Conservation (phyloP, 2,329 filamentous ascomycete genomes). For the Colletotrichum sp. region DNA sequence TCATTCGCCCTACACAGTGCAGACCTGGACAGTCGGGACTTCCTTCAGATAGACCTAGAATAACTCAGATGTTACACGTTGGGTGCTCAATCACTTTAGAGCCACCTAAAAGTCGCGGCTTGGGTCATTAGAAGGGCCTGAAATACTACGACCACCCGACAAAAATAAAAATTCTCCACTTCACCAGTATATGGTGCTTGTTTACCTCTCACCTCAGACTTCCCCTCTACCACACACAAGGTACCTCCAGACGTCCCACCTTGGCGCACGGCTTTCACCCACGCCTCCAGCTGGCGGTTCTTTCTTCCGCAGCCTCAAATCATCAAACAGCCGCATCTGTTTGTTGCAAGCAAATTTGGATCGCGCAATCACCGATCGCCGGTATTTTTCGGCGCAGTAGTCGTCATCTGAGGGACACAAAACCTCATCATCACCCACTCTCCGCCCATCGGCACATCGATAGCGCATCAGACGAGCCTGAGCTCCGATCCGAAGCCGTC, state of each 20-base stretch:
- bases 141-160: neutral
- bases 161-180: neutral
- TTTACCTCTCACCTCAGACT: neutral
- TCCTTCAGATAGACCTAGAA: neutral
- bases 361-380: constrained; percentile 12
- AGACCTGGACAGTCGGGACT: neutral
- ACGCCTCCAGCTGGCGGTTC: constrained; percentile 4
- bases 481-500: neutral
- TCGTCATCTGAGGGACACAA: neutral
- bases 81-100: neutral
- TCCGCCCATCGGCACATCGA: neutral
- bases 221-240: neutral
- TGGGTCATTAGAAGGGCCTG: neutral
- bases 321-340: constrained; percentile 21
- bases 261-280: constrained; percentile 2
- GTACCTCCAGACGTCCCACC: neutral
- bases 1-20: neutral
- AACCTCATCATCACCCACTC: neutral
- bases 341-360: constrained; percentile 2
- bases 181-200: neutral
- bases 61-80: neutral
- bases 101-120: neutral
- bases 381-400: constrained; percentile 2
- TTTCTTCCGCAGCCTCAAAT: constrained; percentile 19
- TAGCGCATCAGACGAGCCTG: neutral